Percentiles rank a stretch among this genome's conserved stretches.
Evolutionary conservation across 345 rosid genomes (phyloP).

Genomic region (Hibiscus trionum): DNA sequence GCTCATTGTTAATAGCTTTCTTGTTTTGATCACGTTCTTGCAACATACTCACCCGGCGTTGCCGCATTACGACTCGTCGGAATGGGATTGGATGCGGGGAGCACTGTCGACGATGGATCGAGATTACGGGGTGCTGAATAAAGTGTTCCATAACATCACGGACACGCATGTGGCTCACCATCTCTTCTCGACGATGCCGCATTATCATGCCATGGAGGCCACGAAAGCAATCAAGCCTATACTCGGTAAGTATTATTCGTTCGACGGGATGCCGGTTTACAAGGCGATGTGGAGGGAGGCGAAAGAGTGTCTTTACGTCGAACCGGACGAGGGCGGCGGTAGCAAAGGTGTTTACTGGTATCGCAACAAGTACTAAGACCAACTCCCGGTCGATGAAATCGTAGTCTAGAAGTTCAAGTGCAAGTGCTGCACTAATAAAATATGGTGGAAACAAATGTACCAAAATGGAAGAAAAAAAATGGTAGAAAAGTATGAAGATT

Average conservation of each 20-base stretch:
- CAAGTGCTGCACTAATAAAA: not conserved
- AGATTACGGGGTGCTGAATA: constrained; percentile 51
- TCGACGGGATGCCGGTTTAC: constrained; percentile 38
- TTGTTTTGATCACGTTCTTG: constrained; percentile 49
- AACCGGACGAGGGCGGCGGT: constrained; percentile 33
- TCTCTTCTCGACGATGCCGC: constrained; percentile 60
- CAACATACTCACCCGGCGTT: constrained; percentile 58
- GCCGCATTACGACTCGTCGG: constrained; percentile 53
- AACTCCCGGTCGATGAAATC: not conserved
- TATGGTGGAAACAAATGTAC: not conserved
- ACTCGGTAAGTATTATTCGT: constrained; percentile 45
- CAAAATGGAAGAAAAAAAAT: not conserved
- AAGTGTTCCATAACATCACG: constrained; percentile 51
- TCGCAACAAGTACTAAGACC: constrained; percentile 34
- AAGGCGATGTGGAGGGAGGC: constrained; percentile 59
- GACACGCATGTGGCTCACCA: constrained; percentile 63
- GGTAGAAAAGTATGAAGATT: not conserved
- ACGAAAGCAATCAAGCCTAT: constrained; percentile 50
- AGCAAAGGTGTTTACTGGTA: constrained; percentile 54
- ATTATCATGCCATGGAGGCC: constrained; percentile 59
- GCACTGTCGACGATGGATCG: constrained; percentile 53
- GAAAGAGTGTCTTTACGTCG: constrained; percentile 49
- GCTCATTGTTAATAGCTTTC: constrained; percentile 42
- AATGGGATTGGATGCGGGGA: constrained; percentile 67
- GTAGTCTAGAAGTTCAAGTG: not conserved